Percentiles rank a stretch among this genome's conserved stretches.
phyloP scores from a whole-genome alignment of 768 basidiomycete species.

The Tylopilus vinaceipallidus region DNA sequence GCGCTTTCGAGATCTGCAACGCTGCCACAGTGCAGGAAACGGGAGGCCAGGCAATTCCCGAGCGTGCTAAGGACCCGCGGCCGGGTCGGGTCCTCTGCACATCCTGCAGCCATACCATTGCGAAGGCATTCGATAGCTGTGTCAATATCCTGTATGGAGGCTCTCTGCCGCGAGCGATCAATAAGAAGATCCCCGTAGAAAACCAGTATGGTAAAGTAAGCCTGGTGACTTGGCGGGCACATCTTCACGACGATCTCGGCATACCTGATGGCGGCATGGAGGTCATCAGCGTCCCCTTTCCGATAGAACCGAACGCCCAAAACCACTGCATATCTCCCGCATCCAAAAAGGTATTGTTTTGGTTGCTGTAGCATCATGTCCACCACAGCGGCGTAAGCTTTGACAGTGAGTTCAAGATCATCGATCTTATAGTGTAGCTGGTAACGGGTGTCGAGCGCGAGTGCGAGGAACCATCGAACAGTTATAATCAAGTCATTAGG shows the following conservation, averaged over 20 bases:
- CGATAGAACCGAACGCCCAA: conserved; percentile 5
- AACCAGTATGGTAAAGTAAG: neutral
- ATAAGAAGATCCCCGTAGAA: conserved; percentile 14
- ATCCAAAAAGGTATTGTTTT: conserved; percentile 1
- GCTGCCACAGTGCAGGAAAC: conserved; percentile 22
- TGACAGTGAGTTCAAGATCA: conserved; percentile 11
- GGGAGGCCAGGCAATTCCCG: conserved; percentile 11
- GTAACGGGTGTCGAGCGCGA: conserved; percentile 12
- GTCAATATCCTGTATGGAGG: conserved; percentile 18
- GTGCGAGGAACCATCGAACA: conserved; percentile 4
- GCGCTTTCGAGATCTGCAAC: conserved; percentile 25
- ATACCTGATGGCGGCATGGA: conserved; percentile 12
- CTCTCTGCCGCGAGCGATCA: conserved; percentile 5
- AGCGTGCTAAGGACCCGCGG: conserved; percentile 6
- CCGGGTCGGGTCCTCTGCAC: neutral
- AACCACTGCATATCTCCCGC: conserved; percentile 5
- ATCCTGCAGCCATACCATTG: conserved; percentile 7
- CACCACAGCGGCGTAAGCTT: conserved; percentile 10
- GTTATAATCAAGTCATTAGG: conserved; percentile 3
- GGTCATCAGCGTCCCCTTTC: conserved; percentile 12
- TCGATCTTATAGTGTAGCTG: conserved; percentile 11
- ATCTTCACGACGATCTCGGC: conserved; percentile 2
- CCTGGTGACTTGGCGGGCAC: conserved; percentile 5
- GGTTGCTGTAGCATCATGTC: conserved; percentile 3
- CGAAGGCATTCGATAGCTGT: conserved; percentile 11